Conservation (phyloP, 805 yeast species). For the Suhomyces sp. region DNA sequence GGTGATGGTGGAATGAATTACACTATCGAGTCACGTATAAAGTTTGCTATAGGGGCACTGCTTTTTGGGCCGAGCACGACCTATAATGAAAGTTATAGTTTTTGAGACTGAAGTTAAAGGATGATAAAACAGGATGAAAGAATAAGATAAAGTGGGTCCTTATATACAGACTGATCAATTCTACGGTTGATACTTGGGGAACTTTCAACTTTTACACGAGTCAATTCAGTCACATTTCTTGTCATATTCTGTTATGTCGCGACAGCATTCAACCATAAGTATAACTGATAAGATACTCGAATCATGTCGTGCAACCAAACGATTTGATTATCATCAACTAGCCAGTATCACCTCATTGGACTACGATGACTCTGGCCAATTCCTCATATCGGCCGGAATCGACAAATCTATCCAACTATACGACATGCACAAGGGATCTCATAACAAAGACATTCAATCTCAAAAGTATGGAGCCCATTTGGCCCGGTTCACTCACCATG, state of each 20-base stretch:
- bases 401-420: constrained; percentile 84
- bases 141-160: too few species aligned
- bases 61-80: constrained; percentile 1
- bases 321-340: constrained; percentile 49
- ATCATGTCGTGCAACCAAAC: constrained; percentile 42
- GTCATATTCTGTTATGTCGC: constrained; percentile 10
- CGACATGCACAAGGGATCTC: constrained; percentile 69
- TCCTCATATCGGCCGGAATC: constrained; percentile 69
- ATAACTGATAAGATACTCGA: constrained; percentile 27
- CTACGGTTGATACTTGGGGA: too few species aligned
- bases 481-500: constrained; percentile 79
- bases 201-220: too few species aligned
- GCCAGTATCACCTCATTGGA: constrained; percentile 68
- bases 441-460: constrained; percentile 66
- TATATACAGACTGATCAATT: too few species aligned
- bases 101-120: too few species aligned
- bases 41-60: constrained; percentile 6
- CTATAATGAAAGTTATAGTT: background rate
- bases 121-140: too few species aligned
- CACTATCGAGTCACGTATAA: background rate
- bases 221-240: too few species aligned
- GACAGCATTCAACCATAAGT: constrained; percentile 23
- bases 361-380: constrained; percentile 83
- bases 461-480: constrained; percentile 91
- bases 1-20: background rate